Evolutionary conservation across 257 asterid species (phyloP).

Genomic region (Echium plantagineum): DNA sequence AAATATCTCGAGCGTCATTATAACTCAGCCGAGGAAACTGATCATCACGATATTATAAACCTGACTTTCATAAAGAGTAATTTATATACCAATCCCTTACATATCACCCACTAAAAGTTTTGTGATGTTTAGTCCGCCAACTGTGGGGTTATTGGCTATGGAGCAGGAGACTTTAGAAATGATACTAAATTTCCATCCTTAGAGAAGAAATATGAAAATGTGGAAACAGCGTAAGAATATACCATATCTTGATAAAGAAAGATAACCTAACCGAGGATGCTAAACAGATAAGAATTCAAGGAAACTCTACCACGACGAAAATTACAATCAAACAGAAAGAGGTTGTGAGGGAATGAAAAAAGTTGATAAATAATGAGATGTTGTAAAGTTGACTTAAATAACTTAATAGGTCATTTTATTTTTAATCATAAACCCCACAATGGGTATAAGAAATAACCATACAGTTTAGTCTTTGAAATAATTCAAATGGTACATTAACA

Average conservation of each 20-base stretch:
- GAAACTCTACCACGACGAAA: neutral
- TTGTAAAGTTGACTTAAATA: neutral
- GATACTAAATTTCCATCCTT: too few relatives aligned
- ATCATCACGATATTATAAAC: too few relatives aligned
- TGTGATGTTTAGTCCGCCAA: too few relatives aligned
- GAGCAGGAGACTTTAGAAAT: too few relatives aligned
- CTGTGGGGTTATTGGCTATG: too few relatives aligned
- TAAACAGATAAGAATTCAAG: neutral
- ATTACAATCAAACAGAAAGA: neutral
- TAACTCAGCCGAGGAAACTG: too few relatives aligned
- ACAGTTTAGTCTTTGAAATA: neutral
- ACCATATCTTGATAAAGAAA: neutral
- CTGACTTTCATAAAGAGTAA: too few relatives aligned
- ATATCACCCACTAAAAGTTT: too few relatives aligned
- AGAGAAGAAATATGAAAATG: too few relatives aligned
- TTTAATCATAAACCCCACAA: neutral
- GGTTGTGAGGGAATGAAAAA: neutral
- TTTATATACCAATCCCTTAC: too few relatives aligned
- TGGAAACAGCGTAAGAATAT: neutral
- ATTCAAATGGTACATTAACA: slow-evolving; percentile 5
- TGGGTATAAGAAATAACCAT: neutral
- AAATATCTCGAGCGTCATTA: too few relatives aligned
- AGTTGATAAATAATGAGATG: neutral
- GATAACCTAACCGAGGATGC: neutral
- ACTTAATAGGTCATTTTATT: neutral